Percentiles rank a stretch among this genome's conserved stretches.
Evolutionary conservation across 78 protist genomes (phyloP).

Genomic region (Dictyostelium capitatum): DNA sequence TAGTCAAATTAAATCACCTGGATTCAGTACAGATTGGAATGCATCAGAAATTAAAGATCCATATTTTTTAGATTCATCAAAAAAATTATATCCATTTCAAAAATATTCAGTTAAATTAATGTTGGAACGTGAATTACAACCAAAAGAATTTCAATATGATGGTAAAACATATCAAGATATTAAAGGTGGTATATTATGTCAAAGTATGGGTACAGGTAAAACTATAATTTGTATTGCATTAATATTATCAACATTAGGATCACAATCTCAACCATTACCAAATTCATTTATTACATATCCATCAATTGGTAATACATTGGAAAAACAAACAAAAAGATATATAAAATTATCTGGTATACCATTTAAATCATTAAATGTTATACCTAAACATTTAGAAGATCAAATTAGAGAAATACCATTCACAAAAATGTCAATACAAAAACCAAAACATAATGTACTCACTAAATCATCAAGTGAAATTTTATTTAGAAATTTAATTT

Average conservation of each 20-base stretch:
- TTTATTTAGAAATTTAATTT: slow-evolving; percentile 5
- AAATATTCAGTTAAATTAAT: neutral
- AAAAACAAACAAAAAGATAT: neutral
- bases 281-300: neutral
- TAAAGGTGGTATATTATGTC: slow-evolving; percentile 75
- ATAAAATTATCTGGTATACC: slow-evolving; percentile 25
- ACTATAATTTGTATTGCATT: slow-evolving; percentile 70
- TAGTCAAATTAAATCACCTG: slow-evolving; percentile 16
- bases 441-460: neutral
- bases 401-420: slow-evolving; percentile 9
- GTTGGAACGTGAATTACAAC: neutral
- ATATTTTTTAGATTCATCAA: neutral
- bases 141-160: neutral
- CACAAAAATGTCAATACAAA: neutral
- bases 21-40: no score
- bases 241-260: slow-evolving; percentile 59
- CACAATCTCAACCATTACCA: slow-evolving; percentile 1
- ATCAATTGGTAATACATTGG: neutral
- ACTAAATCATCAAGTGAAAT: neutral
- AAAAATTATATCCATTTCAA: slow-evolving; percentile 27
- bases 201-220: slow-evolving; percentile 78
- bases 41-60: neutral
- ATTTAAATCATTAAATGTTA: neutral
- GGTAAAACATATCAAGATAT: neutral
- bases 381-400: slow-evolving; percentile 7